A percentile compares a stretch with the other conserved stretches of the same genome.
Evolutionary conservation across 1,139 yeast species (phyloP).

Genomic region (Ogataea hybrid): DNA sequence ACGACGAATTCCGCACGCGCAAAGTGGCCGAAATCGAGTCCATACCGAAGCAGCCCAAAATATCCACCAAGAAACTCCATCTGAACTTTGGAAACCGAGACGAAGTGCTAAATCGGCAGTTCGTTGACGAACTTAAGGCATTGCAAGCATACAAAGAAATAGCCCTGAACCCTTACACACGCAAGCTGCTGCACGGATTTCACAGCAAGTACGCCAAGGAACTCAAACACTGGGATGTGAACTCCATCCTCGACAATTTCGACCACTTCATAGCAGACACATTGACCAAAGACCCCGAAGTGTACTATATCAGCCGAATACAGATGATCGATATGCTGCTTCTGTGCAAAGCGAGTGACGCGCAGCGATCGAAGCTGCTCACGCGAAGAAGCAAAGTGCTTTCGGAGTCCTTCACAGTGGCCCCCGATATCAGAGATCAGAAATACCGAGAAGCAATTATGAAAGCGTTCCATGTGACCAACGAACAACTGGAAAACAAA

Average conservation of each 20-base stretch:
- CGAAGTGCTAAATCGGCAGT: constrained; percentile 22
- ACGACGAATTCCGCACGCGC: constrained; percentile 17
- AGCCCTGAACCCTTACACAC: constrained; percentile 19
- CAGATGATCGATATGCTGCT: constrained; percentile 18
- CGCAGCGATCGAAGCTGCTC: constrained; percentile 13
- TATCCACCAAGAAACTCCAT: constrained; percentile 21
- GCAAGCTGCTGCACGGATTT: constrained; percentile 15
- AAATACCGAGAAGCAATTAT: constrained; percentile 8
- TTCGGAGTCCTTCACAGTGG: constrained; percentile 9
- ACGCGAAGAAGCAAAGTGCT: constrained; percentile 10
- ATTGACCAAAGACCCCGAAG: constrained; percentile 2
- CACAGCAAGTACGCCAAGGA: constrained; percentile 16
- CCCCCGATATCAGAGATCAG: constrained; percentile 14
- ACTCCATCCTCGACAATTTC: constrained; percentile 10
- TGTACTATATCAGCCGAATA: constrained; percentile 13
- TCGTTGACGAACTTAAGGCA: constrained; percentile 17
- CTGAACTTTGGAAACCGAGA: constrained; percentile 21
- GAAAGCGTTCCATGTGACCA: constrained; percentile 12
- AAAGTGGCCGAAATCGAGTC: constrained; percentile 19
- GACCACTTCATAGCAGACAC: constrained; percentile 8
- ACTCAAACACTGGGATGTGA: constrained; percentile 19
- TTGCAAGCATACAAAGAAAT: constrained; percentile 17
- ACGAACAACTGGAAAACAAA: constrained; percentile 5
- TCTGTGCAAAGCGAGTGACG: constrained; percentile 15
- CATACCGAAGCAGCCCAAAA: constrained; percentile 21